These are phyloP conservation scores for Populus alba DNA, from an alignment of 345 rosid species.

Conservation along the genomic window DNA sequence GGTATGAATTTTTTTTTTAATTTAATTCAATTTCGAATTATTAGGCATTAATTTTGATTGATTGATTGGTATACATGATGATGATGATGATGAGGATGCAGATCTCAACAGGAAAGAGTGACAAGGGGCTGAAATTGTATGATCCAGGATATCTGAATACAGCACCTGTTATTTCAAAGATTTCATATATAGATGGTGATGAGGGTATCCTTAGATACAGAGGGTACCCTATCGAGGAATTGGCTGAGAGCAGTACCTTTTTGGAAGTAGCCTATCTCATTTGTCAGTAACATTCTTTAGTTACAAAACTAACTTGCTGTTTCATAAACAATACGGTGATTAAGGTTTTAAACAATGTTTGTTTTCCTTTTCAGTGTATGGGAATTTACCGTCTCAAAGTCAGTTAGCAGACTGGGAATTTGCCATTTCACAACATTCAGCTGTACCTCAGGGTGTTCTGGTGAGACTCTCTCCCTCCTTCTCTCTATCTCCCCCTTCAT, in stretches of 20 bases:
- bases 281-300: slow-evolving; percentile 31
- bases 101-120: slow-evolving; percentile 68
- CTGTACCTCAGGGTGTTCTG: slow-evolving; percentile 90
- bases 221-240: slow-evolving; percentile 80
- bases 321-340: too few relatives aligned
- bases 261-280: slow-evolving; percentile 76
- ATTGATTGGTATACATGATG: too few relatives aligned
- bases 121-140: slow-evolving; percentile 77
- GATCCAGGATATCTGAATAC: slow-evolving; percentile 96
- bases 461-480: slow-evolving; percentile 27
- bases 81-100: slow-evolving; percentile 15
- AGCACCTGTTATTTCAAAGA: slow-evolving; percentile 81
- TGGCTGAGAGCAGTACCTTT: slow-evolving; percentile 72
- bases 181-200: slow-evolving; percentile 92
- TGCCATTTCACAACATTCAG: slow-evolving; percentile 89
- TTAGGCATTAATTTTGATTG: too few relatives aligned
- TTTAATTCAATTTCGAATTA: not conserved
- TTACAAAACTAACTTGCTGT: too few relatives aligned
- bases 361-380: slow-evolving; percentile 62
- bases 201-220: slow-evolving; percentile 83
- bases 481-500: too few relatives aligned
- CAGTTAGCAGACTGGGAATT: slow-evolving; percentile 97
- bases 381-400: slow-evolving; percentile 67
- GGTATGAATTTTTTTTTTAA: slow-evolving; percentile 30
- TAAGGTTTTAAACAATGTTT: too few relatives aligned